Evolutionary conservation across 441 rosid species (phyloP), one percentile per base, ranked within the genome.

Genomic region (Erodium trifolium): DNA sequence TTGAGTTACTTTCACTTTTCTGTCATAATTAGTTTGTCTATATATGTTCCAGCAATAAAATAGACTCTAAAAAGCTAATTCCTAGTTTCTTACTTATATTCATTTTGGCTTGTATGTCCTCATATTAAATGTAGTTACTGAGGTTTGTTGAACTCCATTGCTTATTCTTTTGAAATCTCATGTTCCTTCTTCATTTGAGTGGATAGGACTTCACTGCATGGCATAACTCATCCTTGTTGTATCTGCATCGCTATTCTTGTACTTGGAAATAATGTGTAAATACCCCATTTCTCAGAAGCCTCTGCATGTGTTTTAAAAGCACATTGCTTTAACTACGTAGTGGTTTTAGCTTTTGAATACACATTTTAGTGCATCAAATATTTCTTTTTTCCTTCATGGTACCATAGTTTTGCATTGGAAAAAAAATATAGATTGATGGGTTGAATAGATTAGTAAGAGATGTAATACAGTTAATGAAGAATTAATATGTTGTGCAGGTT

Each of bases 401-500:
- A 53, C 14, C 4, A 19, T 53, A 14, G 60, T 5, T 53, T 53
- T 53, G 60, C 23, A 16, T 7, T 13, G 60, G n/a, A 19, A 9
- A 53, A 9, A 53, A 3, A 53, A 23, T 14, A 53, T 53, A 4
- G 16, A 53, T 14, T 23, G 9, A 53, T 7, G 60, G 8, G 60
- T 14, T n/a, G 16, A n/a, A 3, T 53, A 14, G 60, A 53, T n/a
- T 53, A 53, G 60, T 53, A 53, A 53, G 4, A 16, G 6, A 53
- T 16, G 60, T 53, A 53, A 53, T 53, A 1, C 60, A 3, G 5
- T n/a, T 53, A 14, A 14, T 53, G 23, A 57, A 17, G 63, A 17
- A 16, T 57, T 27, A 37, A 68, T 69, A 51, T 51, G 35, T 65
- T 72, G 73, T 78, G 57, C 73, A 93, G 98, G 99, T 93, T 74